These are phyloP conservation scores for Claviceps citrina DNA, from an alignment of 2,329 filamentous ascomycete genomes.

Conservation along the genomic window DNA sequence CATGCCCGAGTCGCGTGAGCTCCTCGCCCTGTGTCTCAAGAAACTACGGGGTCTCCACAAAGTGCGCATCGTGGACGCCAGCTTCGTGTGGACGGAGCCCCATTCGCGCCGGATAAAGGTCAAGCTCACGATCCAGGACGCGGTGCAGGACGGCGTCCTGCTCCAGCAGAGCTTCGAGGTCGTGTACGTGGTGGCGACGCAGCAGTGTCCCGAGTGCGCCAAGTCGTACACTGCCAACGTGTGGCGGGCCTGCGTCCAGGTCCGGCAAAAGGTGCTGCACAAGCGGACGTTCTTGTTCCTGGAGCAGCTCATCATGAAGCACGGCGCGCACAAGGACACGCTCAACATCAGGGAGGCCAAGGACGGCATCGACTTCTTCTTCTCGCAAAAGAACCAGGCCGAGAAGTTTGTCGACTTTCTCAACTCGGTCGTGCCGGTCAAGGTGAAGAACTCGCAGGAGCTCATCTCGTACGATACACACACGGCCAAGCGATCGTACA, in stretches of 20 bases:
- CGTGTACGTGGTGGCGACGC: slow-evolving; percentile 74
- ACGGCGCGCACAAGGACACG: slow-evolving; percentile 77
- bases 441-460: slow-evolving; percentile 62
- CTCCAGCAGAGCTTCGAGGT: slow-evolving; percentile 94
- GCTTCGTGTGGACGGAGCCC: slow-evolving; percentile 96
- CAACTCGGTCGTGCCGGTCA: slow-evolving; percentile 62
- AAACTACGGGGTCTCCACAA: slow-evolving; percentile 76
- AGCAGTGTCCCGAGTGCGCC: slow-evolving; percentile 87
- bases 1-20: slow-evolving; percentile 72
- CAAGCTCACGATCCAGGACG: slow-evolving; percentile 81
- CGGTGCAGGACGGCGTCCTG: slow-evolving; percentile 45
- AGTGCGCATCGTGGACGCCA: slow-evolving; percentile 87
- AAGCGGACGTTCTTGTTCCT: slow-evolving; percentile 62
- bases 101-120: slow-evolving; percentile 86
- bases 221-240: slow-evolving; percentile 96
- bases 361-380: slow-evolving; percentile 94
- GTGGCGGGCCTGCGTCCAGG: slow-evolving; percentile 85
- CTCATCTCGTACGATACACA: slow-evolving; percentile 88
- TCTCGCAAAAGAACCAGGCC: slow-evolving; percentile 74
- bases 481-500: slow-evolving; percentile 81
- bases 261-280: slow-evolving; percentile 91
- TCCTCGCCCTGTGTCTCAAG: slow-evolving; percentile 79
- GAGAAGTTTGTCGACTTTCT: slow-evolving; percentile 88
- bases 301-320: slow-evolving; percentile 91
- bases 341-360: slow-evolving; percentile 97